phyloP scores from a whole-genome alignment of 1,139 yeast species.

The Kazachstania sp. region DNA sequence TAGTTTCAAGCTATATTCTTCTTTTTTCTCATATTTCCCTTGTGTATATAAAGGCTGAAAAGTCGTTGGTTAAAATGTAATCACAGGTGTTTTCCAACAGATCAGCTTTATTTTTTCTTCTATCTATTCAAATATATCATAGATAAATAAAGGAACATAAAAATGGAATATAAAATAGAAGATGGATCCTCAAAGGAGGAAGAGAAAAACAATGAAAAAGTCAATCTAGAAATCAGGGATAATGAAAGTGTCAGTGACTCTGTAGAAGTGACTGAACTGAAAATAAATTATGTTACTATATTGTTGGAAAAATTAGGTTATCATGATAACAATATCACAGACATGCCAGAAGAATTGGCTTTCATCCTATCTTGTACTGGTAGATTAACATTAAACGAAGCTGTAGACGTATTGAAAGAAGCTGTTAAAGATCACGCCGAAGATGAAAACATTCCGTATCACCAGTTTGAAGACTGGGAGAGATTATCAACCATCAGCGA shows the following conservation, averaged over 20 bases:
- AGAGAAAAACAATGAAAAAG: not conserved
- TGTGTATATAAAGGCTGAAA: too few relatives aligned
- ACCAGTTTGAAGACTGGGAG: slow-evolving; percentile 31
- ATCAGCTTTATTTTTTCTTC: too few relatives aligned
- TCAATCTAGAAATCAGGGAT: not conserved
- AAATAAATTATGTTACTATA: not conserved
- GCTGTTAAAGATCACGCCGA: slow-evolving; percentile 36
- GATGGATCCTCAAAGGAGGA: not conserved
- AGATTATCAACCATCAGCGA: slow-evolving; percentile 20
- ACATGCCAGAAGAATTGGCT: not conserved
- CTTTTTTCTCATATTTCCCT: too few relatives aligned
- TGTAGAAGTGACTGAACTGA: not conserved
- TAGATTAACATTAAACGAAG: slow-evolving; percentile 27
- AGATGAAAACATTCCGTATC: slow-evolving; percentile 44
- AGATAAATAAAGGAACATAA: too few relatives aligned
- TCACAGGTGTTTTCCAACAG: too few relatives aligned
- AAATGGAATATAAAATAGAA: not conserved
- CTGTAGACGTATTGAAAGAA: slow-evolving; percentile 37
- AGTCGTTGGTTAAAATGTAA: too few relatives aligned
- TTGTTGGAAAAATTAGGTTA: not conserved
- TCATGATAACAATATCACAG: not conserved
- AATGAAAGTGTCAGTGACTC: not conserved
- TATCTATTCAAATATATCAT: too few relatives aligned
- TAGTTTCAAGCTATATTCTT: too few relatives aligned
- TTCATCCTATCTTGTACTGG: not conserved